Base-by-base conservation (phyloP, 2,329 filamentous ascomycete genomes). In the Cercospora janseana region DNA sequence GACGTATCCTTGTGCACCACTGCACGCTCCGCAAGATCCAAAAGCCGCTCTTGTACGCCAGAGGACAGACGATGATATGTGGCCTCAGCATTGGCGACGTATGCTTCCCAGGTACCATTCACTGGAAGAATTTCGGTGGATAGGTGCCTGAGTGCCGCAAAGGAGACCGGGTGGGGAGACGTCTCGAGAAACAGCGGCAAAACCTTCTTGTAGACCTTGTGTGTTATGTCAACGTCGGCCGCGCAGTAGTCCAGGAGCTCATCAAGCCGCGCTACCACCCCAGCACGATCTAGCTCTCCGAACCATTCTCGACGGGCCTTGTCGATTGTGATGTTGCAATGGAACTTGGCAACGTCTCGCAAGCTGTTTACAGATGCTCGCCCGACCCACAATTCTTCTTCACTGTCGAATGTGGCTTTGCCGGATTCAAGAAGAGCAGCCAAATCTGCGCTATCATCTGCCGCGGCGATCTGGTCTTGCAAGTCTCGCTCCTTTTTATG, bases 131-230 rank as follows among this genome's bases (percentile, higher is more conserved):
- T 95, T 57, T 95, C 90, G 0, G 91, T 86, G 0, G 91, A 90
- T n/a, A 98, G 78, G 67, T 97, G 93, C 12, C 93, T 81, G 13
- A 98, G 76, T 2, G 93, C 93, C 2, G 89, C 92, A 64, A 98
- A 98, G 70, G 91, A 97, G 63, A 98, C 93, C 0, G 93, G 93
- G 69, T 98, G 94, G 0, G 93, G 93, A 65, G 93, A 98, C 20
- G 87, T 88, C 35, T 89, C 78, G 15, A 96, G 75, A 62, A 96
- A 98, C 51, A 87, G 86, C 1, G 90, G 88, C 56, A 98, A 93
- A 1, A 97, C 90, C 52, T 89, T 89, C 66, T 89, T 85, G 70
- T 92, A 98, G n/a, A 98, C 87, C 40, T 84, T 83, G 63, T 98
- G 93, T 0, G 93, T 98, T 60, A 96, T 84, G 27, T 85, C 83